phyloP scores from a whole-genome alignment of 2,329 filamentous ascomycete genomes.

The Corinectria fuckeliana region DNA sequence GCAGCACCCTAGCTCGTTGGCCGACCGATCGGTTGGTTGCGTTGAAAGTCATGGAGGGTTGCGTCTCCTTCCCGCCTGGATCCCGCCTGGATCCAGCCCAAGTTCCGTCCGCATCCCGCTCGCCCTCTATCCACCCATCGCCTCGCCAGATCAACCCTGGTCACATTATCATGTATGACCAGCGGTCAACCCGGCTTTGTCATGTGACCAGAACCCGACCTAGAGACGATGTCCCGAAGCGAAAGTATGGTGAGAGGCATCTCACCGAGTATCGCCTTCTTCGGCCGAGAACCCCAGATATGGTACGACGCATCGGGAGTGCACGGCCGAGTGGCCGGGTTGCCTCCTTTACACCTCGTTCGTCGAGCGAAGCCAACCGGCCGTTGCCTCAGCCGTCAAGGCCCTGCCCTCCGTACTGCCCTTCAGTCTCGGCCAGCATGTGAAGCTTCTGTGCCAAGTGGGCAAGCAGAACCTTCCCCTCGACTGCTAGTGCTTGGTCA shows the following conservation, averaged over 20 bases:
- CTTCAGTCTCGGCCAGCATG: not conserved
- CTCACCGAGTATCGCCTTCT: slow-evolving; percentile 12
- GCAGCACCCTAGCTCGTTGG: slow-evolving; percentile 6
- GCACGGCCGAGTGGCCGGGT: not conserved
- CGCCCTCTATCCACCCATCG: not conserved
- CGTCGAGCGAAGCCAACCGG: not conserved
- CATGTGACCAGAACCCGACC: slow-evolving; percentile 13
- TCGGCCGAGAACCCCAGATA: slow-evolving; percentile 10
- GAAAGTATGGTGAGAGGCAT: not conserved
- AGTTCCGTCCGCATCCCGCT: not conserved
- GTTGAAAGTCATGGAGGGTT: not conserved
- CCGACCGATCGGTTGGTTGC: slow-evolving; percentile 7
- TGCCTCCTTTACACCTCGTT: not conserved
- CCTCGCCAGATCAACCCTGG: not conserved
- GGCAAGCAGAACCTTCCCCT: not conserved
- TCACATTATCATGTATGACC: not conserved
- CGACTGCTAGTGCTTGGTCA: not conserved
- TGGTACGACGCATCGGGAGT: not conserved
- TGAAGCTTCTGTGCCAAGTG: not conserved
- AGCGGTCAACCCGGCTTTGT: not conserved
- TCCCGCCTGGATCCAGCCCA: slow-evolving; percentile 4
- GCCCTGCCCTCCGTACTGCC: not conserved
- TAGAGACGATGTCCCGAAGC: not conserved
- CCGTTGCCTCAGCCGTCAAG: not conserved
- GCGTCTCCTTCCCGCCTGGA: not conserved